Evolutionary conservation across 1,284 basidiomycete species (phyloP).

Genomic region (Marasmius fiardii): DNA sequence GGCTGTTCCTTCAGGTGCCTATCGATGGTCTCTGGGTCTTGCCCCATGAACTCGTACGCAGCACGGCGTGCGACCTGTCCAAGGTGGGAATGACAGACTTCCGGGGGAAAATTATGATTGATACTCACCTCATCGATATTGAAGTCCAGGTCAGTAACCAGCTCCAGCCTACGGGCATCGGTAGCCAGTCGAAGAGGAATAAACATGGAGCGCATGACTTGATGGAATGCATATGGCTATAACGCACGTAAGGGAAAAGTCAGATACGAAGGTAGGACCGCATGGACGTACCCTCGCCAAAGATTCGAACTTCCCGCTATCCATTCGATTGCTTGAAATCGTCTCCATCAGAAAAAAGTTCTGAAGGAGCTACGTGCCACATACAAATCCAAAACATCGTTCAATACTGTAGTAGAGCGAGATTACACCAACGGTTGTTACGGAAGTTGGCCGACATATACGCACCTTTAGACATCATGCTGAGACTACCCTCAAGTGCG

Average conservation of each 20-base stretch:
- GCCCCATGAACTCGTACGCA: conserved; percentile 40
- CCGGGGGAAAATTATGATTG: background rate
- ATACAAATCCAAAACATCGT: conserved; percentile 85
- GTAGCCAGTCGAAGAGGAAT: conserved; percentile 65
- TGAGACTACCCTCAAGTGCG: conserved; percentile 78
- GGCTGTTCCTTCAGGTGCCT: conserved; percentile 24
- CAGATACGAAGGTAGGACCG: background rate
- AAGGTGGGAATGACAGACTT: background rate
- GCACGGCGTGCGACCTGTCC: conserved; percentile 36
- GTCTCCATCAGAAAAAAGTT: conserved; percentile 1
- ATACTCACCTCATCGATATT: conserved; percentile 49
- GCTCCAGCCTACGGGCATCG: conserved; percentile 53
- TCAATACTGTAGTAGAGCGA: conserved; percentile 59
- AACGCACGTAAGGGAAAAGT: background rate
- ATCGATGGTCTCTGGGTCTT: conserved; percentile 27
- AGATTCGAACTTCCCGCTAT: conserved; percentile 76
- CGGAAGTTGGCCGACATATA: conserved; percentile 2
- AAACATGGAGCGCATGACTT: conserved; percentile 66
- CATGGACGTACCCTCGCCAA: conserved; percentile 44
- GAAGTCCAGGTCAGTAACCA: conserved; percentile 58
- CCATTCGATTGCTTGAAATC: conserved; percentile 60
- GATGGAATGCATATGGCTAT: conserved; percentile 69
- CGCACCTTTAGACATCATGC: conserved; percentile 85
- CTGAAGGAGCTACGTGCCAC: conserved; percentile 21
- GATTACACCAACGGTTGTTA: conserved; percentile 42